Evolutionary conservation across 2,329 filamentous ascomycete species (phyloP), one percentile per base, ranked within the genome.

Genomic region (Fusarium sarcochroum): DNA sequence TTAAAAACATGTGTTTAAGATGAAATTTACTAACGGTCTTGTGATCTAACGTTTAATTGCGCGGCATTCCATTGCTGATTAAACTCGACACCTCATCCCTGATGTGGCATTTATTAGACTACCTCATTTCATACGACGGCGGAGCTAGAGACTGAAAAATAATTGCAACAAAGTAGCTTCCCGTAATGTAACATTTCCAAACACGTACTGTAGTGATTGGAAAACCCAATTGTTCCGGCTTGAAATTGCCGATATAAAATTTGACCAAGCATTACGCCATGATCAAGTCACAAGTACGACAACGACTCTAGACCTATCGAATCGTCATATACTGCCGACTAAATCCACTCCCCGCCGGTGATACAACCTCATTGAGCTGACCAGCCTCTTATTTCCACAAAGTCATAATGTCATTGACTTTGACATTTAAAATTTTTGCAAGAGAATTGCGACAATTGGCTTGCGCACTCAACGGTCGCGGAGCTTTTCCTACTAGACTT

Each of bases 381-480:
- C 20, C 14, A 20, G 13, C 18, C 5, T 15, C 32, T 51, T 47
- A 52, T 64, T 40, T 4, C 45, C 54, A 21, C 20, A 44, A 15
- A 51, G 40, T 65, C 60, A 45, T 60, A 21, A 40, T 65, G 62
- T 65, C 62, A 66, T 66, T 50, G 62, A 66, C 59, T 60, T 54
- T 18, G 1, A 11, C 5, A 14, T 53, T 55, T 53, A 53, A 44
- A 51, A 58, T 55, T 17, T n/a, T 18, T 15, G 0, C 30, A 27
- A 27, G 17, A 5, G 5, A 25, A 27, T 49, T 27, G 27, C 27
- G 23, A 23, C 23, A 23, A 23, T 6, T 6, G 7, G 23, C 7
- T 23, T 27, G 27, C 8, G 27, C 9, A 10, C 27, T 30, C 27
- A 30, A 30, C 27, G 27, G 27, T 11, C 27, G 27, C 27, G 27